Base-by-base conservation (phyloP, 2,329 filamentous ascomycete species). In the Magnaporthiopsis incrustans region DNA sequence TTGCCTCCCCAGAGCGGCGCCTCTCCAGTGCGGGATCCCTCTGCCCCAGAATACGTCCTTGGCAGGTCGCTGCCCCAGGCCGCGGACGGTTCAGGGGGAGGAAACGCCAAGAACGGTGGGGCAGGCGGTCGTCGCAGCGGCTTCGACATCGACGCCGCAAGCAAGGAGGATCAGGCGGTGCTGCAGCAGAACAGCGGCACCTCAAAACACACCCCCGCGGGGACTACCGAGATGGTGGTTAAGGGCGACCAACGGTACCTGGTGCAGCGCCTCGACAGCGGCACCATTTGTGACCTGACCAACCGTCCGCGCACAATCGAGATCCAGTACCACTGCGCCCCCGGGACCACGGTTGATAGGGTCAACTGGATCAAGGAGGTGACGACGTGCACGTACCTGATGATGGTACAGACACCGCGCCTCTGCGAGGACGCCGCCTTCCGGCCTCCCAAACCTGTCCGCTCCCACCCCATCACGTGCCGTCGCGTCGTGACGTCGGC, bases 291-390 rank as follows among this genome's bases (percentile, higher is more conserved):
- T 75, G 93, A 97, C 74, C 77, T 97, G 69, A 97, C 93, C 1
- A 89, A 89, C 38, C 86, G 88, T 65, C 85, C 90, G 67, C 86
- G 93, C 62, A 92, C 88, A 69, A 89, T 97, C 68, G 93, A 97
- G 75, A 86, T 97, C 12, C 90, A 92, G 69, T 87, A 87, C 69
- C 85, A 87, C 73, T 97, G 92, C 77, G 89, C 91, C 70, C 91
- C 91, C 0, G 88, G 90, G 61, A 81, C 87, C 38, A 85, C 85
- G 3, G 81, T 79, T 60, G 89, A 96, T 73, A 86, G 89, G 60
- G 97, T 97, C 70, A 89, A 89, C 58, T 92, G 91, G 86, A 96
- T 97, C 76, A 97, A 97, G 75, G 93, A 97, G 74, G 86, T 94
- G 1, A 90, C 89, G 3, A 97, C 92, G 14, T 97, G 93, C 77